These are phyloP conservation scores for Neospermospora avenae DNA, from an alignment of 2,329 filamentous ascomycete genomes.

Conservation along the genomic window DNA sequence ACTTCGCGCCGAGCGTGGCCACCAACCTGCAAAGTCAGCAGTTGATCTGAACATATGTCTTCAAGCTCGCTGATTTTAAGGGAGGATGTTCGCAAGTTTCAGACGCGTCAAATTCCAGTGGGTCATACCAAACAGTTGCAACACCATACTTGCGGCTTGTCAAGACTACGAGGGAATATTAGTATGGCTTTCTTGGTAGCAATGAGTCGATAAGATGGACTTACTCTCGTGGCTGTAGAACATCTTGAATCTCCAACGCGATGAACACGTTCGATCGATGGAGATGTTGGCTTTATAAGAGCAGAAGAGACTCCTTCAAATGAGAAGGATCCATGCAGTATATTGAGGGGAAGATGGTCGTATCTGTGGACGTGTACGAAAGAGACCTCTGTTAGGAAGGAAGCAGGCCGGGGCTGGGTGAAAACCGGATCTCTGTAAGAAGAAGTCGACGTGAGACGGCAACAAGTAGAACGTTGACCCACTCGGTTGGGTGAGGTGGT, in stretches of 20 bases:
- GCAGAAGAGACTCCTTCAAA: too few relatives aligned
- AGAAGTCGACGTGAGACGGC: background rate
- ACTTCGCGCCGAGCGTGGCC: slow-evolving; percentile 78
- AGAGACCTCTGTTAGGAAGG: background rate
- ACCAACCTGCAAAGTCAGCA: slow-evolving; percentile 64
- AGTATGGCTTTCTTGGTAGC: too few relatives aligned
- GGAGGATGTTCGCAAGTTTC: background rate
- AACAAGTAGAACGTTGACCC: background rate
- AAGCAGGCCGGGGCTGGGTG: background rate
- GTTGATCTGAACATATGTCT: background rate
- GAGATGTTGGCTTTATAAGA: too few relatives aligned
- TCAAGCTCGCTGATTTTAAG: background rate
- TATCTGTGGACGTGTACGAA: background rate
- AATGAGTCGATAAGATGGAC: too few relatives aligned
- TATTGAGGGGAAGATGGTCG: background rate
- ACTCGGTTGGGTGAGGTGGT: background rate
- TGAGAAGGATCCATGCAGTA: background rate
- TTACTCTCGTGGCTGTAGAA: slow-evolving; percentile 95
- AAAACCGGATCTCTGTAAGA: too few relatives aligned
- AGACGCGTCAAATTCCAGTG: background rate
- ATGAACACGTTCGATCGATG: background rate
- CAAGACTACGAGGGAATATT: slow-evolving; percentile 65
- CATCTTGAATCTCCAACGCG: slow-evolving; percentile 50
- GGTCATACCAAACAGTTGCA: slow-evolving; percentile 81
- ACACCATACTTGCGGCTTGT: slow-evolving; percentile 87